Evolutionary conservation across 371 early-diverging fungal genomes (phyloP), one percentile per base, ranked within the genome.

Genomic region (Parasitella parasitica): DNA sequence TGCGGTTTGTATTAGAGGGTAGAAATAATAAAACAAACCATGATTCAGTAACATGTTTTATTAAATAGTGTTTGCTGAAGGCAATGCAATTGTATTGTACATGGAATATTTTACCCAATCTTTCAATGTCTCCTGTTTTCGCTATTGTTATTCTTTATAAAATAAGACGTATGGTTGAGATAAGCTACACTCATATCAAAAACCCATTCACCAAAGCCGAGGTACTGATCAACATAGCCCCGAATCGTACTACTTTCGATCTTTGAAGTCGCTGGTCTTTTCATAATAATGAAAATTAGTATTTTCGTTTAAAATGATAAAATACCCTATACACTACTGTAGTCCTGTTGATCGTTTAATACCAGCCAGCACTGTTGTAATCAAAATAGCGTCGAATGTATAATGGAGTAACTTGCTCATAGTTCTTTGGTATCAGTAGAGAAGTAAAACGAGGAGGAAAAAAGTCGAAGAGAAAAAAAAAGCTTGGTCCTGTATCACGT

Each of bases 291-390:
- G 30, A 15, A 6, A 6, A 50, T 50, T 30, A 50, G 50, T 28
- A 22, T 28, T 12, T n/a, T n/a, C n/a, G 18, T 28, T 8, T 16
- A 28, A n/a, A n/a, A n/a, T 30, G 27, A 8, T 7, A 50, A 27
- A 28, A 1, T 20, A 20, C n/a, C 16, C 8, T 15, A 30, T 30
- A 38, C 35, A 13, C 71, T 81, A 84, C 86, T 80, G 75, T 55
- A 81, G 41, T 30, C 91, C 93, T 8, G 92, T 81, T 41, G 84
- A 84, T 53, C 89, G 81, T 60, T 85, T 88, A 48, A 91, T 86
- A 7, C 92, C 92, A 15, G 93, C 93, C 30, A 92, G 74, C n/a
- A 85, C 79, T 8, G 91, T 82, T 18, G 91, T 85, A 13, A 92
- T 80, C 12, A 92, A 82, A 24, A 86, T 76, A 18, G 89, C 85